Evolutionary conservation across 495 filamentous ascomycete species (phyloP).

Genomic region (Penicillium desertorum): DNA sequence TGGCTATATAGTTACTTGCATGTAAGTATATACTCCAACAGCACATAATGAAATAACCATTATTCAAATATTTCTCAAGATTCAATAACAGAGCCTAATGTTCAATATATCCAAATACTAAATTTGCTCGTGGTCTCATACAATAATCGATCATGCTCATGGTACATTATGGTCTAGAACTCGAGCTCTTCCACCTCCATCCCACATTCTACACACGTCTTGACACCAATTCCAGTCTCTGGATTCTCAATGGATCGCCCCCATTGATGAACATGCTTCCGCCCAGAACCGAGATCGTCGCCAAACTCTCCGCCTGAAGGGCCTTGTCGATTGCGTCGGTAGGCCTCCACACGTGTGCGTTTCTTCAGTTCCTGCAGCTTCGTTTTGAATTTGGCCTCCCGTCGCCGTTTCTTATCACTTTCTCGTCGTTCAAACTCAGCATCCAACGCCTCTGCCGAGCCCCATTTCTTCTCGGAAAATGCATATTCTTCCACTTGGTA

Average conservation of each 20-base stretch:
- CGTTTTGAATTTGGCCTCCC: conserved; percentile 86
- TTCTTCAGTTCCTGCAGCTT: conserved; percentile 90
- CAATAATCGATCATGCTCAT: conserved; percentile 7
- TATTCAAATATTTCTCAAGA: no score
- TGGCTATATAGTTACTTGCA: no score
- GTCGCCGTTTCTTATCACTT: conserved; percentile 77
- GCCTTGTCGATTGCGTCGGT: conserved; percentile 61
- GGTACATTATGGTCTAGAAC: conserved; percentile 50
- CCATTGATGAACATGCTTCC: conserved; percentile 92
- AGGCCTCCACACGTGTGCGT: conserved; percentile 87
- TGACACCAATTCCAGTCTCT: conserved; percentile 73
- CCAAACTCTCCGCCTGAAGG: conserved; percentile 68
- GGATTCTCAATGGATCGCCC: conserved; percentile 74
- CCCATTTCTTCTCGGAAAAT: conserved; percentile 80
- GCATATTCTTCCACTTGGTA: conserved; percentile 94
- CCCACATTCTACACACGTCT: conserved; percentile 84
- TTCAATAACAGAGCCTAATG: no score
- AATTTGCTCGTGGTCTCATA: conserved; percentile 15
- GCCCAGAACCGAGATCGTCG: conserved; percentile 62
- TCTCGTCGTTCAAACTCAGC: conserved; percentile 84
- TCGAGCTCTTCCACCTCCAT: conserved; percentile 98
- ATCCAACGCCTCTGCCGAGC: conserved; percentile 77
- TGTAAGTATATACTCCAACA: no score
- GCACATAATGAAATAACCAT: no score
- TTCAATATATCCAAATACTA: not conserved